Evolutionary conservation across 192 early-diverging fungal species (phyloP).

Genomic region (Gigaspora rosea): DNA sequence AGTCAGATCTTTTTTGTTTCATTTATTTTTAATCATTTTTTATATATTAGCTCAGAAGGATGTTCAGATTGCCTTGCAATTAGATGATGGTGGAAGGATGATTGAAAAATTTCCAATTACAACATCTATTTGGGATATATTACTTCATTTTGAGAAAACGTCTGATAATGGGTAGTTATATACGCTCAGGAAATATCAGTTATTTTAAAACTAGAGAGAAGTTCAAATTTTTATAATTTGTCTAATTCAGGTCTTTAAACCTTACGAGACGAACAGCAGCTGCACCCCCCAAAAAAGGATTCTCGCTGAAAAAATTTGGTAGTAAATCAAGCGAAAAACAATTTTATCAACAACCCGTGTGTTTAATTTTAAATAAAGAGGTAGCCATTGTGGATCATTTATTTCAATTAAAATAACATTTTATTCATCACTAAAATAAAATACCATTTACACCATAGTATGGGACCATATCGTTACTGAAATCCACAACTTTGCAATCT

Average conservation of each 20-base stretch:
- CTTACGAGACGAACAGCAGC: slow-evolving; percentile 51
- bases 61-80: slow-evolving; percentile 71
- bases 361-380: slow-evolving; percentile 67
- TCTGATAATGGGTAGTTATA: slow-evolving; percentile 43
- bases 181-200: neutral
- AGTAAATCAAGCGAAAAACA: slow-evolving; percentile 40
- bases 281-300: slow-evolving; percentile 37
- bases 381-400: slow-evolving; percentile 33
- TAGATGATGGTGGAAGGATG: slow-evolving; percentile 67
- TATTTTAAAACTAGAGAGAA: neutral
- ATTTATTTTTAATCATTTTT: slow-evolving; percentile 21
- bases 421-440: neutral
- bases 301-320: slow-evolving; percentile 36
- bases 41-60: slow-evolving; percentile 38
- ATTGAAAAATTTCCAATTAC: slow-evolving; percentile 60
- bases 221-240: neutral
- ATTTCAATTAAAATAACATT: neutral
- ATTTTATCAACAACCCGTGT: slow-evolving; percentile 63
- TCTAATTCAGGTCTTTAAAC: slow-evolving; percentile 49
- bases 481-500: slow-evolving; percentile 67
- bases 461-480: slow-evolving; percentile 55
- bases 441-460: slow-evolving; percentile 43
- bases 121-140: slow-evolving; percentile 72
- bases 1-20: neutral
- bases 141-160: slow-evolving; percentile 56